These are phyloP conservation scores for Polytrichum formosum DNA, from an alignment of 225 moss, liverwort and hornwort genomes.

Conservation along the genomic window DNA sequence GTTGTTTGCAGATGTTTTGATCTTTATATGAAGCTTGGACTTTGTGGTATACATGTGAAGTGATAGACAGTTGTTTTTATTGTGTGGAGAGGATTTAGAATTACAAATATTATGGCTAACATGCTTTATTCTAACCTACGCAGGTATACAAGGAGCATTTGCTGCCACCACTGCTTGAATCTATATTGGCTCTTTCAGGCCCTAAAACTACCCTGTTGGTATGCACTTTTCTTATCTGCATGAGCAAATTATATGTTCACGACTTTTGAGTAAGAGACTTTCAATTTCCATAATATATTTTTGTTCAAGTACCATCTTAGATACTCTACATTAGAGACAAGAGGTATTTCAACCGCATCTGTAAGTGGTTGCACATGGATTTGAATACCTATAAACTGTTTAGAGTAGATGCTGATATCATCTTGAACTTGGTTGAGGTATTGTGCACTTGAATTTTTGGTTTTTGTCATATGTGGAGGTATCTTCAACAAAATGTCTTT, in stretches of 20 bases:
- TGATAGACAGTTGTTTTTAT: too few species aligned
- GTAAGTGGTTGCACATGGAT: not conserved
- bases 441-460: too few species aligned
- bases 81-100: too few species aligned
- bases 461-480: not conserved
- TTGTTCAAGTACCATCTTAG: conserved; percentile 3
- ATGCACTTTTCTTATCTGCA: conserved; percentile 7
- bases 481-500: not conserved
- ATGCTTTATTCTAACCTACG: conserved; percentile 11
- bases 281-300: not conserved
- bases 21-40: too few species aligned
- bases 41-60: too few species aligned
- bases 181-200: conserved; percentile 72
- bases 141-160: conserved; percentile 92
- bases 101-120: too few species aligned
- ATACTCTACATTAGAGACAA: conserved; percentile 3
- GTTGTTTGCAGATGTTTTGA: too few species aligned
- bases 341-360: not conserved
- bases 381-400: not conserved
- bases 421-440: too few species aligned
- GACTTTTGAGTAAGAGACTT: not conserved
- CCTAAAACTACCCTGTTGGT: conserved; percentile 87
- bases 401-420: not conserved
- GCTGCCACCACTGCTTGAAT: conserved; percentile 69
- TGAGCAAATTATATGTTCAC: conserved; percentile 1